These are phyloP conservation scores for Oidiodendron maius DNA, from an alignment of 495 filamentous ascomycete genomes.

Conservation along the genomic window DNA sequence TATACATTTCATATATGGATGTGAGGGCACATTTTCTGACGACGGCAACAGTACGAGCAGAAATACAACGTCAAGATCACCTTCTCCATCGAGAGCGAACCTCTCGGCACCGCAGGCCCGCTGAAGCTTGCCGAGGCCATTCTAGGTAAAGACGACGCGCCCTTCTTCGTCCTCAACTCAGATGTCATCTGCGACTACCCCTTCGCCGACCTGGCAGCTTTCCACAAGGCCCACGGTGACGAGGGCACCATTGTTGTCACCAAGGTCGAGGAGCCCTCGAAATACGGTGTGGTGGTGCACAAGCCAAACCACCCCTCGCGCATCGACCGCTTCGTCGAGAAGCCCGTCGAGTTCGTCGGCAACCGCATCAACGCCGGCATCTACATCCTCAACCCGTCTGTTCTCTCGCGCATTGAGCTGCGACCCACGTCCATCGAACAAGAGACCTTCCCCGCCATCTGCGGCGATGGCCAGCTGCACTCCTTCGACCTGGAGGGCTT, in stretches of 20 bases:
- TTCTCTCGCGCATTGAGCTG: constrained; percentile 87
- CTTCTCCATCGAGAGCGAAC: constrained; percentile 94
- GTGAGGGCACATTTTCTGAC: too few relatives aligned
- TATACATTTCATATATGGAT: too few relatives aligned
- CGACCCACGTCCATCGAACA: constrained; percentile 99
- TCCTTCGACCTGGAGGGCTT: constrained; percentile 98
- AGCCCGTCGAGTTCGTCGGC: constrained; percentile 97
- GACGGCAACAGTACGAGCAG: constrained; percentile 83
- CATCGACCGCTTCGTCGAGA: constrained; percentile 99
- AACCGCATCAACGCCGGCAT: constrained; percentile 99
- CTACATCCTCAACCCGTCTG: constrained; percentile 94
- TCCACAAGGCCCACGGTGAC: constrained; percentile 86
- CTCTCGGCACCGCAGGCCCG: constrained; percentile 91
- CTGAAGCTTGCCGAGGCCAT: constrained; percentile 94
- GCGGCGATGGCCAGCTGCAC: constrained; percentile 85
- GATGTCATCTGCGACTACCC: constrained; percentile 99
- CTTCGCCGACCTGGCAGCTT: constrained; percentile 80
- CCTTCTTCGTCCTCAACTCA: constrained; percentile 99
- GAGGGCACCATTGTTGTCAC: constrained; percentile 99
- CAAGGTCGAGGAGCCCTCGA: constrained; percentile 98
- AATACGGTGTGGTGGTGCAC: constrained; percentile 98
- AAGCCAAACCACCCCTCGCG: constrained; percentile 86
- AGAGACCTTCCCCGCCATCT: constrained; percentile 97
- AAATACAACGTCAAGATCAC: constrained; percentile 89
- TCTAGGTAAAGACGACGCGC: constrained; percentile 84